A percentile compares a stretch with the other conserved stretches of the same genome.
Evolutionary conservation across 306 rosid species (phyloP).

Genomic region (Castanea mollissima): DNA sequence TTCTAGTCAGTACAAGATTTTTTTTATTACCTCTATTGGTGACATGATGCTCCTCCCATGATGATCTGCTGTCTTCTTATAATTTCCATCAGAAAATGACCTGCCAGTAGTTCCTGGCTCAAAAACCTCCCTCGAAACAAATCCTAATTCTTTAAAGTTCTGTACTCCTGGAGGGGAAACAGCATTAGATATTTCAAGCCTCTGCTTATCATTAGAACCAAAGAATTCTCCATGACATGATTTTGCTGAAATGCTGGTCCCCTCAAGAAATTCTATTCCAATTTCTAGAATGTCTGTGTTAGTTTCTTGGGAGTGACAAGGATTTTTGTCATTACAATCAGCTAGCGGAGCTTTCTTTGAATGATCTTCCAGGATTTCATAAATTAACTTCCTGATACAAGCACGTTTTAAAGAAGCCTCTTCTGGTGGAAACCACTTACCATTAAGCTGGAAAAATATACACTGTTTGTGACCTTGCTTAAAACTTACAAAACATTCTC

Average conservation of each 20-base stretch:
- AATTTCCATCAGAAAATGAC: slow-evolving; percentile 20
- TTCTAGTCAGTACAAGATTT: neutral
- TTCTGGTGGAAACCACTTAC: slow-evolving; percentile 60
- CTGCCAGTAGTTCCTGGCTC: slow-evolving; percentile 14
- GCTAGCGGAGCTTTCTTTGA: slow-evolving; percentile 24
- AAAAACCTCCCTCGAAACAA: slow-evolving; percentile 19
- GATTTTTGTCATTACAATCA: slow-evolving; percentile 32
- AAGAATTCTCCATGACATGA: slow-evolving; percentile 17
- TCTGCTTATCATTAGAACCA: slow-evolving; percentile 28
- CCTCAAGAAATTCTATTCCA: slow-evolving; percentile 22
- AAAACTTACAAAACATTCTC: neutral
- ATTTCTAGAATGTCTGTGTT: slow-evolving; percentile 26
- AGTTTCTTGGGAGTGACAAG: slow-evolving; percentile 16
- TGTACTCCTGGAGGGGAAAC: slow-evolving; percentile 27
- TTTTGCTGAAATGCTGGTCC: slow-evolving; percentile 11
- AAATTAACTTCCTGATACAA: slow-evolving; percentile 46
- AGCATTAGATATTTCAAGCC: slow-evolving; percentile 19
- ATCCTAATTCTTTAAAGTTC: slow-evolving; percentile 30
- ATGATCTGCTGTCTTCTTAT: slow-evolving; percentile 25
- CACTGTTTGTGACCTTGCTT: neutral
- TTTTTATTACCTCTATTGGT: slow-evolving; percentile 52
- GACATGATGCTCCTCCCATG: slow-evolving; percentile 34
- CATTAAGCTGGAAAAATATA: slow-evolving; percentile 44
- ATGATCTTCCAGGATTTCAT: slow-evolving; percentile 40
- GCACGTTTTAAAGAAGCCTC: slow-evolving; percentile 74